Base-by-base conservation (phyloP, 1,139 yeast species). In the Debaryomyces singareniensis region DNA sequence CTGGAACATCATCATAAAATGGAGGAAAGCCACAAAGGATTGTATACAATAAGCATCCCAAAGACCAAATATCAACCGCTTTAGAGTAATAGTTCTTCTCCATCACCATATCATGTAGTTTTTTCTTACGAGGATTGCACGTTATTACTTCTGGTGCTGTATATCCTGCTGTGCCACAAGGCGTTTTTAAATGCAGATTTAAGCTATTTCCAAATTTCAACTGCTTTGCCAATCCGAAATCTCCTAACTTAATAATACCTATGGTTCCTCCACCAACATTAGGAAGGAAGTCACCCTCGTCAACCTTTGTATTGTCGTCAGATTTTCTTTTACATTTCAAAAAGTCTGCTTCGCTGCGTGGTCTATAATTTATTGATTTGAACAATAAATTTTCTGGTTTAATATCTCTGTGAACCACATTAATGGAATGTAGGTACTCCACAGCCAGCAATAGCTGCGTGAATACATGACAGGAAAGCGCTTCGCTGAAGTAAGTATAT, bases 21-120 rank as follows among this genome's bases (percentile, higher is more conserved):
- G 97, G 97, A 2, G 97, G 97, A 57, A 89, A 89, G 4, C 97
- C 97, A 61, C 96, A 87, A 28, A 89, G 59, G 18, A 87, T 68
- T 0, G 96, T 89, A 51, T 89, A 89, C 38, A 89, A 55, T 5
- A 89, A 93, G 56, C 97, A 89, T 1, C 97, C 97, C 32, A 89
- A 61, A 4, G 95, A 94, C 96, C 96, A 89, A 75, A 89, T 82
- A 53, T 89, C 97, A 13, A 89, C 97, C 29, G 87, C 74, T 60
- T 84, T 86, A 5, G 95, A 83, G 49, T 89, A 89, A 36, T 75
- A 71, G 55, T 85, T 86, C 50, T 83, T 93, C 47, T 74, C 77
- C 24, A 52, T 46, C 6, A 45, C 39, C 18, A 40, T 39, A 33
- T 40, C 47, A 26, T 43, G 38, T 36, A 48, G 49, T 31, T 47